Evolutionary conservation across 768 basidiomycete species (phyloP).

Genomic region (Rhizopogon roseolus): DNA sequence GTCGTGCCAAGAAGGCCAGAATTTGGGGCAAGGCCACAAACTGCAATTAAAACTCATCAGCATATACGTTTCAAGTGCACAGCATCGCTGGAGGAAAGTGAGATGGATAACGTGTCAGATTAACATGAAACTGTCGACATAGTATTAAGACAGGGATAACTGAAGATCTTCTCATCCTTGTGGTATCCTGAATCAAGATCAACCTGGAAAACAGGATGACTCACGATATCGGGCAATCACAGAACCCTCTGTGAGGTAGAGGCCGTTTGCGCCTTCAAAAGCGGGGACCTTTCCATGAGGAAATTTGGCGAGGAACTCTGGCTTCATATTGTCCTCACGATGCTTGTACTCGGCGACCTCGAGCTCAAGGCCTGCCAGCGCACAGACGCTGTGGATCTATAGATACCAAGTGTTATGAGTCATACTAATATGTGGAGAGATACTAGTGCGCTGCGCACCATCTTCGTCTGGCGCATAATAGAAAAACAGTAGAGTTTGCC

Average conservation of each 20-base stretch:
- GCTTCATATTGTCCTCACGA: constrained; percentile 61
- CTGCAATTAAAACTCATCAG: constrained; percentile 36
- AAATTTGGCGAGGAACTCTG: constrained; percentile 72
- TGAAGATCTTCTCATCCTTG: constrained; percentile 38
- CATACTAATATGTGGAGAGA: not conserved
- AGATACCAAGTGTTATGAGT: constrained; percentile 2
- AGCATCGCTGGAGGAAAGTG: not conserved
- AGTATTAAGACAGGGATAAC: constrained; percentile 72
- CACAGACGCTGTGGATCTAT: constrained; percentile 54
- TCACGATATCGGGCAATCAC: constrained; percentile 89
- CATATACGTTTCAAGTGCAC: not conserved
- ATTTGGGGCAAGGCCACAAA: constrained; percentile 73
- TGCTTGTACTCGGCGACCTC: constrained; percentile 52
- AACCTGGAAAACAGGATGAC: not conserved
- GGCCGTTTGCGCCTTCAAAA: constrained; percentile 70
- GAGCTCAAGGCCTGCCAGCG: constrained; percentile 53
- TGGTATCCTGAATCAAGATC: constrained; percentile 6
- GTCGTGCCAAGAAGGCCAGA: constrained; percentile 68
- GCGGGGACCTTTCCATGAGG: constrained; percentile 83
- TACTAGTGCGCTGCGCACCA: constrained; percentile 30
- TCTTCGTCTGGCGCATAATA: constrained; percentile 37
- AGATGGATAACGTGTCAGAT: constrained; percentile 7
- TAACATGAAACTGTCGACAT: constrained; percentile 44
- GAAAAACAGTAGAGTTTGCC: constrained; percentile 73
- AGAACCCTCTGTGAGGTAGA: constrained; percentile 70